phyloP scores from a whole-genome alignment of 257 asterid species.

The Cruciata laevipes region DNA sequence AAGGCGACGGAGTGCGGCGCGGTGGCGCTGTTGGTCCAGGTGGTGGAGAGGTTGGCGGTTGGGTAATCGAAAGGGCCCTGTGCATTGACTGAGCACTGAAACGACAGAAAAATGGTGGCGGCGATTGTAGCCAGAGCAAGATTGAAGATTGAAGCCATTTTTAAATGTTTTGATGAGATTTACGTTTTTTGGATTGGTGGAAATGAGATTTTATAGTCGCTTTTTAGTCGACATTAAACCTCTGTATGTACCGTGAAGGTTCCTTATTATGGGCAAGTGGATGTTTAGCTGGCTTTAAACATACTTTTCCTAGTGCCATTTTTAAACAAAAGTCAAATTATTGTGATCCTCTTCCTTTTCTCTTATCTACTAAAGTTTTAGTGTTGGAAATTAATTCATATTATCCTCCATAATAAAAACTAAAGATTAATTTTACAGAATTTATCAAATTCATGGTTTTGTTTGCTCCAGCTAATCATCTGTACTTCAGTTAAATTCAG shows the following conservation, averaged over 20 bases:
- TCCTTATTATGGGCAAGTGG: neutral
- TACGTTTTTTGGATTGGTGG: neutral
- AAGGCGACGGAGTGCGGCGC: constrained; percentile 27
- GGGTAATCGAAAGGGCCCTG: constrained; percentile 40
- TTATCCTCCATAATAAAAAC: too few species aligned
- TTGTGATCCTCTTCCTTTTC: too few species aligned
- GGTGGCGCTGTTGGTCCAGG: constrained; percentile 35
- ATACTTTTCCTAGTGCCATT: neutral
- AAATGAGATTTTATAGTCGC: neutral
- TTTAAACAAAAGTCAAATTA: too few species aligned
- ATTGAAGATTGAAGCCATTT: constrained; percentile 10
- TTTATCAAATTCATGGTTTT: too few species aligned
- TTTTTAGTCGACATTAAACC: neutral
- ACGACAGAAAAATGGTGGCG: neutral
- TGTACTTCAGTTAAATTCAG: too few species aligned
- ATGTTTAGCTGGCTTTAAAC: neutral
- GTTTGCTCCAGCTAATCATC: too few species aligned
- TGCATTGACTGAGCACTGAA: constrained; percentile 9
- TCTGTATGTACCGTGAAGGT: neutral
- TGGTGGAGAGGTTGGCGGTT: constrained; percentile 35
- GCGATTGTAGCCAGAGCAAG: neutral
- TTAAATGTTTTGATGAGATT: neutral
- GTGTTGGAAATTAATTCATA: too few species aligned
- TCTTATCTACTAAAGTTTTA: too few species aligned
- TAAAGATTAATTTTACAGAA: too few species aligned